Evolutionary conservation across 1,284 basidiomycete species (phyloP).

Genomic region (Papiliotrema laurentii): DNA sequence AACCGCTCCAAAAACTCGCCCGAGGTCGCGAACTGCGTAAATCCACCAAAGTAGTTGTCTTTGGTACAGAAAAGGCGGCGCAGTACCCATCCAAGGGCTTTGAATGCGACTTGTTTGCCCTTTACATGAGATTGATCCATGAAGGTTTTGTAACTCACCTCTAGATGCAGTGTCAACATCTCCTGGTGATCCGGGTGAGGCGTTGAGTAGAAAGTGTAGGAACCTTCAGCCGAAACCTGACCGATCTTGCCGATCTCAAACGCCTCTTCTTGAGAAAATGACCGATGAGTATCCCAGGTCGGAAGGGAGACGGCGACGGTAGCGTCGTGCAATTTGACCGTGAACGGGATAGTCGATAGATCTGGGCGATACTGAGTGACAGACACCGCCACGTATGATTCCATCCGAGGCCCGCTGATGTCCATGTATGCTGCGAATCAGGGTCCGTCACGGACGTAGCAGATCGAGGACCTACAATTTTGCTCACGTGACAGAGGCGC

Average conservation of each 20-base stretch:
- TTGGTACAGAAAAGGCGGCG: conserved; percentile 79
- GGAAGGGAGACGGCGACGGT: conserved; percentile 64
- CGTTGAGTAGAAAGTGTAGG: conserved; percentile 68
- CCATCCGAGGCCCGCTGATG: conserved; percentile 59
- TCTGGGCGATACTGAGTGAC: conserved; percentile 69
- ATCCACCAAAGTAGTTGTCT: conserved; percentile 87
- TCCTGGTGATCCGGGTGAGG: conserved; percentile 68
- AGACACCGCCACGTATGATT: conserved; percentile 57
- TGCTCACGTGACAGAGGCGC: conserved; percentile 70
- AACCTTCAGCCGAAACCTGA: conserved; percentile 59
- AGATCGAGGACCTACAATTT: conserved; percentile 60
- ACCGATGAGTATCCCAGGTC: conserved; percentile 77
- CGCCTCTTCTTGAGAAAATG: conserved; percentile 55
- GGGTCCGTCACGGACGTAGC: background rate
- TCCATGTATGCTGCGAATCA: conserved; percentile 62
- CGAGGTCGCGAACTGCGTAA: conserved; percentile 83
- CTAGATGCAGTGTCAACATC: conserved; percentile 64
- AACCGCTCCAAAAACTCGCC: conserved; percentile 74
- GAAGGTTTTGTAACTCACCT: conserved; percentile 50
- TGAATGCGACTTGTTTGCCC: conserved; percentile 58
- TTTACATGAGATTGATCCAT: conserved; percentile 17
- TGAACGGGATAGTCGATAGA: conserved; percentile 63
- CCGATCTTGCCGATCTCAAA: conserved; percentile 58
- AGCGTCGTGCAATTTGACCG: conserved; percentile 59
- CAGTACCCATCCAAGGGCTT: conserved; percentile 76